Conservation (phyloP, 2,329 filamentous ascomycete species). For the Scleromitrula shiraiana region DNA sequence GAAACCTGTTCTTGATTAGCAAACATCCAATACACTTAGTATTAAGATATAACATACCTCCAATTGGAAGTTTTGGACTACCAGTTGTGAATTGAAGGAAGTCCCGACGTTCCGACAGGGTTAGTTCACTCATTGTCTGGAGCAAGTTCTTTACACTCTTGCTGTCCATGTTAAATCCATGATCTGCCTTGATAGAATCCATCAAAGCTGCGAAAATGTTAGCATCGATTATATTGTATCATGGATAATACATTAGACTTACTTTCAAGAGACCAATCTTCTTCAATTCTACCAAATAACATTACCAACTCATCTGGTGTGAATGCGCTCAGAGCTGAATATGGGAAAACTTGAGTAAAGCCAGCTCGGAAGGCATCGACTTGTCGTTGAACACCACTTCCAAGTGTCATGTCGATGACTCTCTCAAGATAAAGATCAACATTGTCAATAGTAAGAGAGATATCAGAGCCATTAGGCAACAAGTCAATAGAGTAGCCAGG, state of each 20-base stretch:
- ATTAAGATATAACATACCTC: conserved; percentile 54
- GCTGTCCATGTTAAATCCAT: conserved; percentile 98
- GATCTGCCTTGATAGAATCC: conserved; percentile 97
- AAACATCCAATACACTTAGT: neutral
- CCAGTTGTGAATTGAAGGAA: conserved; percentile 98
- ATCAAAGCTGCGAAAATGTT: conserved; percentile 59
- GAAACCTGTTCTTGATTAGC: conserved; percentile 60
- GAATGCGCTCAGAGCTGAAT: conserved; percentile 84
- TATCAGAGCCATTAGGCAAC: conserved; percentile 63
- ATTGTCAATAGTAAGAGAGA: conserved; percentile 78
- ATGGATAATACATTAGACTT: conserved; percentile 36
- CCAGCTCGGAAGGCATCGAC: conserved; percentile 84
- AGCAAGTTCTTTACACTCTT: conserved; percentile 88
- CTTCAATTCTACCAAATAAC: conserved; percentile 84
- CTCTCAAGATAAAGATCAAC: conserved; percentile 82
- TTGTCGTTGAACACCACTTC: conserved; percentile 79
- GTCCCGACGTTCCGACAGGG: conserved; percentile 67
- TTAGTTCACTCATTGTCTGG: conserved; percentile 87
- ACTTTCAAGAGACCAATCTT: conserved; percentile 98
- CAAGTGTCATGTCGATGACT: conserved; percentile 86
- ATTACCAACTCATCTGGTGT: conserved; percentile 92
- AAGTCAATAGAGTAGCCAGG: conserved; percentile 88
- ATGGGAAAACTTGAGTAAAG: conserved; percentile 95
- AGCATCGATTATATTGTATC: conserved; percentile 11
- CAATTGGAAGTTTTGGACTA: conserved; percentile 95